A percentile compares a stretch with the other conserved stretches of the same genome.
phyloP scores from a whole-genome alignment of 1,284 basidiomycete genomes.

The Vanrija pseudolonga region DNA sequence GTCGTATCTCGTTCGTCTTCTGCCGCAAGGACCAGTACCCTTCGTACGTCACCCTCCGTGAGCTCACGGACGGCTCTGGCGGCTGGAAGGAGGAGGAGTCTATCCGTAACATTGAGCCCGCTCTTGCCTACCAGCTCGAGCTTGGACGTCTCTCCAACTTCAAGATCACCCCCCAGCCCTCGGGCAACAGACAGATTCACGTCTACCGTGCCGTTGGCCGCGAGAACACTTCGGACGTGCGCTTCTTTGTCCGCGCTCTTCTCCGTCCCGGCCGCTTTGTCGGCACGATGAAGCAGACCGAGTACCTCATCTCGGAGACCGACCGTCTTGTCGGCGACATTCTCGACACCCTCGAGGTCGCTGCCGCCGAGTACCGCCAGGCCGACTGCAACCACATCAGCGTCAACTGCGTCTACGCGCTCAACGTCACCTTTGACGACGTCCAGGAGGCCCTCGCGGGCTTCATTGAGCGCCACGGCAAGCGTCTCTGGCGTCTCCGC shows the following conservation, averaged over 20 bases:
- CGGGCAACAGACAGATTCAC: slow-evolving; percentile 92
- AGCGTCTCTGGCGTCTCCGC: slow-evolving; percentile 94
- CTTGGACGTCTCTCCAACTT: slow-evolving; percentile 94
- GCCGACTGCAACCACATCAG: slow-evolving; percentile 95
- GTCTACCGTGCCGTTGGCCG: slow-evolving; percentile 93
- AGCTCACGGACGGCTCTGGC: slow-evolving; percentile 54
- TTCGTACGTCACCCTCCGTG: slow-evolving; percentile 86
- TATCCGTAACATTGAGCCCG: slow-evolving; percentile 98
- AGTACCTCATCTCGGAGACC: slow-evolving; percentile 97
- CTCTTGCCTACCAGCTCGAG: slow-evolving; percentile 96
- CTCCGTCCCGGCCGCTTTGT: slow-evolving; percentile 91
- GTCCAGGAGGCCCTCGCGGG: slow-evolving; percentile 92
- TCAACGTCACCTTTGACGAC: slow-evolving; percentile 91
- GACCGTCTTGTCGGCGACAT: slow-evolving; percentile 93
- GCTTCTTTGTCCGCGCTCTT: slow-evolving; percentile 97
- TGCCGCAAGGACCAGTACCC: slow-evolving; percentile 91
- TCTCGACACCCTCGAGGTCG: slow-evolving; percentile 90
- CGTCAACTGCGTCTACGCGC: slow-evolving; percentile 97
- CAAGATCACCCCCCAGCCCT: slow-evolving; percentile 88
- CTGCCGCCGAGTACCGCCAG: slow-evolving; percentile 77
- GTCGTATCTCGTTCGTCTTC: slow-evolving; percentile 87
- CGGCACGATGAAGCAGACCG: slow-evolving; percentile 85
- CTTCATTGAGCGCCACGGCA: slow-evolving; percentile 97
- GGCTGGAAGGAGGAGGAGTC: slow-evolving; percentile 91
- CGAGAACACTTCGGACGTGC: slow-evolving; percentile 92